Evolutionary conservation across 2,329 filamentous ascomycete genomes (phyloP).

Genomic region (Cercospora sp.): DNA sequence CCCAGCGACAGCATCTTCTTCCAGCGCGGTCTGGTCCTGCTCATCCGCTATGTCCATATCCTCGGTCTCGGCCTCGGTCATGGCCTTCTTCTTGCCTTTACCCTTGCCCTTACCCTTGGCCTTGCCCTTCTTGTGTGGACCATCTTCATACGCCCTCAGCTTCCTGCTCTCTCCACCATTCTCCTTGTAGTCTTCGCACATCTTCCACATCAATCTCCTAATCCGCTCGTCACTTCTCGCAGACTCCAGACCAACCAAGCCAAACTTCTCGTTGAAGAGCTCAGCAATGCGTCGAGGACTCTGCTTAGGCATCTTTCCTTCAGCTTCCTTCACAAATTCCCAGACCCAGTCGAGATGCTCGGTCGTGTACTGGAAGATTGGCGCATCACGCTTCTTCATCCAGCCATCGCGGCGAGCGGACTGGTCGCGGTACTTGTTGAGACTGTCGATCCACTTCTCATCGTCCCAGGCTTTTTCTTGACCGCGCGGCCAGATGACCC

Average conservation of each 20-base stretch:
- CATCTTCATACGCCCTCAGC: neutral
- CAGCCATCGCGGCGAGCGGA: slow-evolving; percentile 22
- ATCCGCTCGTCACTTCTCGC: neutral
- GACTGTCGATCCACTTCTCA: slow-evolving; percentile 58
- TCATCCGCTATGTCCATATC: neutral
- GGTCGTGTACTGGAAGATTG: neutral
- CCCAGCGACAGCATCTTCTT: neutral
- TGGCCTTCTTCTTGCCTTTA: neutral
- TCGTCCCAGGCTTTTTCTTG: slow-evolving; percentile 45
- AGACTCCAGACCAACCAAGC: neutral
- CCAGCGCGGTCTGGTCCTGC: neutral
- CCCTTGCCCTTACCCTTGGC: neutral
- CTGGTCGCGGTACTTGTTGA: slow-evolving; percentile 55
- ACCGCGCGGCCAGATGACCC: slow-evolving; percentile 78
- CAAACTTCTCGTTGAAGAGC: neutral
- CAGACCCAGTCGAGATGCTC: slow-evolving; percentile 1
- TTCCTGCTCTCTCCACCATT: neutral
- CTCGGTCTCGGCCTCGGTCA: neutral
- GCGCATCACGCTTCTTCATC: slow-evolving; percentile 51
- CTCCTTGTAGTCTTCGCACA: neutral
- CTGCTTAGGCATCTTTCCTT: neutral
- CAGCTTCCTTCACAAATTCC: neutral
- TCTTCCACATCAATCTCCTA: neutral
- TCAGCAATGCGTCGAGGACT: neutral
- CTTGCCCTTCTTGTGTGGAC: neutral